phyloP scores from a whole-genome alignment of 164 flowering plant genomes.

The Pachysandra terminalis region DNA sequence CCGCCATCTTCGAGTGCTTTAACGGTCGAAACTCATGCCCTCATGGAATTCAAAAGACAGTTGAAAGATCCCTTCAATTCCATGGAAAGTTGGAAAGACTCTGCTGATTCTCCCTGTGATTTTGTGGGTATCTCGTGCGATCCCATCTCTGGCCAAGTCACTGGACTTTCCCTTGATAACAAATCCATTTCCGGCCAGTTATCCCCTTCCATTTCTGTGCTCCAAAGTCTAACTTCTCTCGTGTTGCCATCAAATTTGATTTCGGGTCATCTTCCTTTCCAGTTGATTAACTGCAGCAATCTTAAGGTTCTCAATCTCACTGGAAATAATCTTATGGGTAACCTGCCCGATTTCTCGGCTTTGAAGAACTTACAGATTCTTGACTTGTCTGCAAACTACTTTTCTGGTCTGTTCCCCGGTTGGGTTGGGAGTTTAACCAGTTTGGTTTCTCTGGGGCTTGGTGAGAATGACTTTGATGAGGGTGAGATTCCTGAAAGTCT shows the following conservation, averaged over 20 bases:
- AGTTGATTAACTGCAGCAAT: constrained; percentile 36
- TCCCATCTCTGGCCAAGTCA: constrained; percentile 39
- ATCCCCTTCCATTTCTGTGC: constrained; percentile 47
- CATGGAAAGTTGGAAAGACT: constrained; percentile 57
- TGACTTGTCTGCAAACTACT: constrained; percentile 56
- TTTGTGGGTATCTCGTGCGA: constrained; percentile 69
- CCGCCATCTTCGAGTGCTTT: constrained; percentile 13
- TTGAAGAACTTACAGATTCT: constrained; percentile 47
- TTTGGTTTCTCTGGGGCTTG: constrained; percentile 47
- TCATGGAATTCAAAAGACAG: constrained; percentile 59
- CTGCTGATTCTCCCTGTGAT: constrained; percentile 61
- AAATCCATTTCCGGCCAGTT: constrained; percentile 61
- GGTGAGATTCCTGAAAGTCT: constrained; percentile 57
- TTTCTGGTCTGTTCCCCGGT: constrained; percentile 69
- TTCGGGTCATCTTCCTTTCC: constrained; percentile 54
- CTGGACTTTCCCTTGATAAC: constrained; percentile 42
- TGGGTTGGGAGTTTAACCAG: constrained; percentile 63
- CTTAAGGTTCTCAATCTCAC: constrained; percentile 61
- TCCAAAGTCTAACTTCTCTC: constrained; percentile 40
- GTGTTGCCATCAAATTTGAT: constrained; percentile 41
- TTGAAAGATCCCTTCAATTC: constrained; percentile 56
- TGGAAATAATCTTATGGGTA: constrained; percentile 46
- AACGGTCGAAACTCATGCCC: constrained; percentile 45
- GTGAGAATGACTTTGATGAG: constrained; percentile 44
- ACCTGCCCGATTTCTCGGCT: constrained; percentile 60